phyloP scores from a whole-genome alignment of 2,329 filamentous ascomycete genomes.

The Beauveria varroae region DNA sequence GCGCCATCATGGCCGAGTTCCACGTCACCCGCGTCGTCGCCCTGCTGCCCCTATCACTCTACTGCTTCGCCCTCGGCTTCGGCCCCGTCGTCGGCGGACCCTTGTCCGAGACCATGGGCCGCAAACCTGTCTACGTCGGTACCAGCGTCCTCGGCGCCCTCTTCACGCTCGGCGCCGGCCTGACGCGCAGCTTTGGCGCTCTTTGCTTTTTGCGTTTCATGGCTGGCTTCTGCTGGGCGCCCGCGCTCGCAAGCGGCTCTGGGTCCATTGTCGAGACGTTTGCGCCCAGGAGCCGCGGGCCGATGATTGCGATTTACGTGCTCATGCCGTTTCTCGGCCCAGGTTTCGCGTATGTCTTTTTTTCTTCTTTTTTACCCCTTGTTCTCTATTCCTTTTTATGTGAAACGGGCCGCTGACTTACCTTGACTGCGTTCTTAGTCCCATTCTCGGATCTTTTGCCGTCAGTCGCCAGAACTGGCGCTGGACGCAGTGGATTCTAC shows the following conservation, averaged over 20 bases:
- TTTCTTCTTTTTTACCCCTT: background rate
- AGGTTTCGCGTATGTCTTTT: slow-evolving; percentile 36
- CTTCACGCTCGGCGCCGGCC: slow-evolving; percentile 49
- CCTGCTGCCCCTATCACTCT: slow-evolving; percentile 52
- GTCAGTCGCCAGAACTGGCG: slow-evolving; percentile 39
- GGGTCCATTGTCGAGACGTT: slow-evolving; percentile 45
- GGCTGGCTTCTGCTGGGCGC: slow-evolving; percentile 43
- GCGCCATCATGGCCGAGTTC: slow-evolving; percentile 44
- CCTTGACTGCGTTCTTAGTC: slow-evolving; percentile 20
- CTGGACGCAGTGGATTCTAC: slow-evolving; percentile 45
- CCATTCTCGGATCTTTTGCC: slow-evolving; percentile 42
- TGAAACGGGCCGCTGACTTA: too few species aligned
- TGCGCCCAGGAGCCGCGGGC: slow-evolving; percentile 31
- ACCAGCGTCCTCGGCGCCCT: slow-evolving; percentile 40
- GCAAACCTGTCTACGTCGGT: slow-evolving; percentile 43
- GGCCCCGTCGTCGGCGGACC: slow-evolving; percentile 54
- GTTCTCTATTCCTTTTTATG: too few species aligned
- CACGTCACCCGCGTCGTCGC: slow-evolving; percentile 45
- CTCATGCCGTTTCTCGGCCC: slow-evolving; percentile 47
- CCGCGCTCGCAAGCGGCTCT: slow-evolving; percentile 40
- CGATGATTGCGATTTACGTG: slow-evolving; percentile 37
- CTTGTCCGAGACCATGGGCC: slow-evolving; percentile 49
- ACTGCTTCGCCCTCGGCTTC: slow-evolving; percentile 51
- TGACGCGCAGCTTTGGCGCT: slow-evolving; percentile 40
- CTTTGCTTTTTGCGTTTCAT: slow-evolving; percentile 50